These are phyloP conservation scores for Tulasnella sp. DNA, from an alignment of 768 basidiomycete species.

Conservation along the genomic window DNA sequence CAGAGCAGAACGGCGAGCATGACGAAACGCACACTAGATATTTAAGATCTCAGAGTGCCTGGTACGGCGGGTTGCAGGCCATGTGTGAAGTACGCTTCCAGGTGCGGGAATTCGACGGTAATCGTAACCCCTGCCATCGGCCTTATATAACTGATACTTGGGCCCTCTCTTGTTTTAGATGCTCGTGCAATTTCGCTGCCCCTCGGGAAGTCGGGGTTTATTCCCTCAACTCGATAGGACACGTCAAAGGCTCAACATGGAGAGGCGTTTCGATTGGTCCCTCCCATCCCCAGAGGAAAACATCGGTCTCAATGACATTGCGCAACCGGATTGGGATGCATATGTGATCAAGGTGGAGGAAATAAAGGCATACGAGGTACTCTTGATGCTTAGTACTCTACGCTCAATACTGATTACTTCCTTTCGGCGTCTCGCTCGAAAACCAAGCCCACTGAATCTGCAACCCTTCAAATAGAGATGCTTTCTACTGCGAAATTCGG, in stretches of 20 bases:
- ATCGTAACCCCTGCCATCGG: too few species aligned
- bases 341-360: background rate
- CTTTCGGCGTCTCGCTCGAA: too few species aligned
- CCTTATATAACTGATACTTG: too few species aligned
- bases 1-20: background rate
- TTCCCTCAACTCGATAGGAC: conserved; percentile 4
- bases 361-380: background rate
- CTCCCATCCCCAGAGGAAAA: background rate
- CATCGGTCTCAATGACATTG: background rate
- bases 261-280: conserved; percentile 11
- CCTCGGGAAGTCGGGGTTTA: background rate
- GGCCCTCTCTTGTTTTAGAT: too few species aligned
- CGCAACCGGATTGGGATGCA: conserved; percentile 12
- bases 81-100: conserved; percentile 1
- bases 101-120: too few species aligned
- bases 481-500: too few species aligned
- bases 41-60: background rate
- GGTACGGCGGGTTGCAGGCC: background rate
- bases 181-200: background rate
- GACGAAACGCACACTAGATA: background rate
- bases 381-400: too few species aligned
- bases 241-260: conserved; percentile 8
- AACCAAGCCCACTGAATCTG: too few species aligned
- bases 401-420: too few species aligned
- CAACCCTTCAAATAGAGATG: too few species aligned